phyloP scores from a whole-genome alignment of 1,284 basidiomycete genomes.

The Rhodotorula sp. region DNA sequence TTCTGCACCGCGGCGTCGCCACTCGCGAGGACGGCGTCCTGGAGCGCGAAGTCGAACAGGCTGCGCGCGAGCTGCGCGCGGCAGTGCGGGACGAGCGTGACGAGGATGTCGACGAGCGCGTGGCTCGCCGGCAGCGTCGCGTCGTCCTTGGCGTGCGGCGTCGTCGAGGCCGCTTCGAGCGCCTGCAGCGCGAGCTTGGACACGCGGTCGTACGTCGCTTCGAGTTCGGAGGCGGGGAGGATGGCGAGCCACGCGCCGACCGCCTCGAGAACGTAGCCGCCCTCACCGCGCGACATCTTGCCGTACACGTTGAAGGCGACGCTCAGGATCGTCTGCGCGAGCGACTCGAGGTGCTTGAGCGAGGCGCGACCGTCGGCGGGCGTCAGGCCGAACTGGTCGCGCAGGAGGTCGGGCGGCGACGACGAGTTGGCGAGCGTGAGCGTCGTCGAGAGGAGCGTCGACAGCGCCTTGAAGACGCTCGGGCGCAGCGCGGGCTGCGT shows the following conservation, averaged over 20 bases:
- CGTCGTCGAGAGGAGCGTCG: conserved; percentile 76
- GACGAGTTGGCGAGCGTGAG: conserved; percentile 54
- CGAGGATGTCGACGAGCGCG: conserved; percentile 85
- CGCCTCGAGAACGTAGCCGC: conserved; percentile 72
- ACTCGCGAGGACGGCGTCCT: conserved; percentile 64
- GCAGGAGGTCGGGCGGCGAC: conserved; percentile 56
- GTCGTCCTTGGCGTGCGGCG: conserved; percentile 41
- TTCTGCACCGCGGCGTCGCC: conserved; percentile 91
- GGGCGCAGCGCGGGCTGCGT: conserved; percentile 80
- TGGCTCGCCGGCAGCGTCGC: conserved; percentile 56
- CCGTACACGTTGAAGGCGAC: conserved; percentile 97
- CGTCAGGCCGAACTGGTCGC: conserved; percentile 57
- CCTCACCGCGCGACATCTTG: conserved; percentile 71
- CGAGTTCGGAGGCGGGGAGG: conserved; percentile 63
- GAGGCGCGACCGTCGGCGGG: conserved; percentile 68
- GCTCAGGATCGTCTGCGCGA: conserved; percentile 89
- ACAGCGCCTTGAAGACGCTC: conserved; percentile 77
- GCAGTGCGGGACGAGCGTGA: conserved; percentile 82
- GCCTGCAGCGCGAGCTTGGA: conserved; percentile 73
- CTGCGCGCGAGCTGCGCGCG: conserved; percentile 57
- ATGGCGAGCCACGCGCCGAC: conserved; percentile 72
- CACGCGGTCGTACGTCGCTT: conserved; percentile 78
- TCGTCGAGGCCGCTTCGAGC: conserved; percentile 51
- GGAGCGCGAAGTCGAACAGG: conserved; percentile 64
- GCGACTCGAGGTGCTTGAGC: conserved; percentile 69